Evolutionary conservation across 2,329 filamentous ascomycete species (phyloP).

Genomic region (Verticillium klebahnii): DNA sequence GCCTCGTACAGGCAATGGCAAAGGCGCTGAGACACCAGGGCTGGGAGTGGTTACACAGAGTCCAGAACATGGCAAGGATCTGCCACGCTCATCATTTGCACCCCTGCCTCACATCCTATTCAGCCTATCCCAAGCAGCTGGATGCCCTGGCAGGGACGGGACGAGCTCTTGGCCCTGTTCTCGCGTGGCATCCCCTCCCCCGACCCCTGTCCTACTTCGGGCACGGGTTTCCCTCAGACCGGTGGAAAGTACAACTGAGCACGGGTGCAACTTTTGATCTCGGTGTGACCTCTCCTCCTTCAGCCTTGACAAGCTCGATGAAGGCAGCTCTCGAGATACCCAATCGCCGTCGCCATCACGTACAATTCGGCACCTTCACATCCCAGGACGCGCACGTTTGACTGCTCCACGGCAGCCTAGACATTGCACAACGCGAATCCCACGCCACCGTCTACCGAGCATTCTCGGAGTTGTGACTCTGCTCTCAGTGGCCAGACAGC

Average conservation of each 20-base stretch:
- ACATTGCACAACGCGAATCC: slow-evolving; percentile 1
- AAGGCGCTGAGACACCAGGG: not conserved
- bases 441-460: not conserved
- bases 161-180: slow-evolving; percentile 7
- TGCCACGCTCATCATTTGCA: slow-evolving; percentile 9
- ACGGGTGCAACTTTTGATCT: slow-evolving; percentile 18
- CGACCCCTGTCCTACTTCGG: slow-evolving; percentile 20
- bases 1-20: not conserved
- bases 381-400: slow-evolving; percentile 8
- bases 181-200: slow-evolving; percentile 14
- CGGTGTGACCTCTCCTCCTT: slow-evolving; percentile 22
- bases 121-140: slow-evolving; percentile 10
- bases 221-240: slow-evolving; percentile 34
- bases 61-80: slow-evolving; percentile 7
- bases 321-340: slow-evolving; percentile 10
- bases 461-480: not conserved
- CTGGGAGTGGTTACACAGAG: slow-evolving; percentile 7
- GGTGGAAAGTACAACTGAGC: slow-evolving; percentile 33
- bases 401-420: slow-evolving; percentile 11
- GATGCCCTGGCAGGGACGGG: slow-evolving; percentile 9
- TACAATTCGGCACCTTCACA: slow-evolving; percentile 7
- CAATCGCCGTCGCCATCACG: slow-evolving; percentile 12
- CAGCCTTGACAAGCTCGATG: slow-evolving; percentile 24
- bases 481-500: not conserved
- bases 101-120: slow-evolving; percentile 3